Conservation (phyloP, 257 asterid species). For the Solanum chaucha region DNA sequence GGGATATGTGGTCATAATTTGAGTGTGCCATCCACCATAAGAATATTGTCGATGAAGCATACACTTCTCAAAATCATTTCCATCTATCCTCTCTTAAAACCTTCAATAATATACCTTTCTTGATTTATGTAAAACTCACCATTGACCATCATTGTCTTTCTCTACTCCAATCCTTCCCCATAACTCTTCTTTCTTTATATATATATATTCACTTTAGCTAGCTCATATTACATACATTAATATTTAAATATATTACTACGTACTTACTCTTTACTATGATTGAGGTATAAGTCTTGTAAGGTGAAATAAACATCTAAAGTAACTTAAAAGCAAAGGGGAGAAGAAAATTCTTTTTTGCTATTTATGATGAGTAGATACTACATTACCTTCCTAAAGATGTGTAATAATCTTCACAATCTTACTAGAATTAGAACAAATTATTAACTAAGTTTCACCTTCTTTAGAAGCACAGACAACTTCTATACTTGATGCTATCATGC, state of each 20-base stretch:
- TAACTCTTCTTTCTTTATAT: not conserved
- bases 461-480: not conserved
- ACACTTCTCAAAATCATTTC: slow-evolving; percentile 26
- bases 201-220: not conserved
- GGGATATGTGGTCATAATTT: slow-evolving; percentile 39
- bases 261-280: slow-evolving; percentile 8
- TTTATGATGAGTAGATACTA: slow-evolving; percentile 16
- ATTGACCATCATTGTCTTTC: slow-evolving; percentile 31
- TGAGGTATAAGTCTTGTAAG: slow-evolving; percentile 25
- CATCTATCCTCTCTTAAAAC: slow-evolving; percentile 1
- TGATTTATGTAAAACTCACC: slow-evolving; percentile 32
- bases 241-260: not conserved
- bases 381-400: slow-evolving; percentile 17
- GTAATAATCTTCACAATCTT: slow-evolving; percentile 31
- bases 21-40: slow-evolving; percentile 60
- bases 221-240: not conserved
- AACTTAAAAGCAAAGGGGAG: slow-evolving; percentile 68
- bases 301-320: slow-evolving; percentile 35
- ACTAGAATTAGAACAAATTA: slow-evolving; percentile 34
- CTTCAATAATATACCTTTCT: slow-evolving; percentile 7
- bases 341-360: not conserved
- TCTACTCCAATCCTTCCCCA: slow-evolving; percentile 12
- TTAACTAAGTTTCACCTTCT: not conserved
- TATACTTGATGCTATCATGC: not conserved
- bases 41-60: slow-evolving; percentile 51